Base-by-base conservation (phyloP, 495 filamentous ascomycete species). In the Aspergillus ostianus region DNA sequence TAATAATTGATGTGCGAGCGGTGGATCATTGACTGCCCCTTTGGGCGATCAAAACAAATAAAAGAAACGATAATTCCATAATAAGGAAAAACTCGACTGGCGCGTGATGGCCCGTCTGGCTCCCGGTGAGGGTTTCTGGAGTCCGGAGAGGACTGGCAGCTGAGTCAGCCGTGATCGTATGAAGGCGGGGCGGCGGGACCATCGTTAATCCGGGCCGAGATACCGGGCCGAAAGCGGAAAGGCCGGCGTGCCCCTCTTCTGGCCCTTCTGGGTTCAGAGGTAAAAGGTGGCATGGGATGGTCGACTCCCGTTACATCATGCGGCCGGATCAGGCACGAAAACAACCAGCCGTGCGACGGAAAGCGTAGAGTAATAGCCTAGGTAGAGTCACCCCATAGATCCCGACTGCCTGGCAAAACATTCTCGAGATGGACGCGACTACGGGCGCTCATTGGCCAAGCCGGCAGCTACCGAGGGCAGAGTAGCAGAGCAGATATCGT, bases 401-500 rank as follows among this genome's bases (percentile, higher is more conserved):
- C 57, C 63, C 66, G 65, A 67, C n/a, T 45, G 12, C 18, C 60
- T 66, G 69, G 69, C 56, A 71, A 70, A 72, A 68, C 41, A 69
- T 73, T 76, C 70, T 66, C 51, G 67, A 72, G 72, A 66, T 68
- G 62, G 67, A 66, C 66, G 68, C 51, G 44, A 41, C 57, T 51
- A n/a, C 2, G 7, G 52, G 15, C 51, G 60, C 65, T 67, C 23
- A 78, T 78, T 78, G 75, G 75, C 55, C 57, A 60, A 58, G 32
- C 60, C 62, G 70, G 68, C 58, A 74, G 69, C 61, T 72, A 67
- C 64, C 67, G 73, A 74, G 71, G 70, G 67, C 66, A 56, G 61
- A 8, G 53, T 21, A 47, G 18, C 51, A 57, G 29, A 5, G 53
- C 55, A 71, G 69, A 78, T 76, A 78, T 75, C 73, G 73, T 78